Percentiles rank a stretch among this genome's conserved stretches.
Evolutionary conservation across 129 eudicot species (phyloP).

Genomic region (Chrysanthemum seticuspe): DNA sequence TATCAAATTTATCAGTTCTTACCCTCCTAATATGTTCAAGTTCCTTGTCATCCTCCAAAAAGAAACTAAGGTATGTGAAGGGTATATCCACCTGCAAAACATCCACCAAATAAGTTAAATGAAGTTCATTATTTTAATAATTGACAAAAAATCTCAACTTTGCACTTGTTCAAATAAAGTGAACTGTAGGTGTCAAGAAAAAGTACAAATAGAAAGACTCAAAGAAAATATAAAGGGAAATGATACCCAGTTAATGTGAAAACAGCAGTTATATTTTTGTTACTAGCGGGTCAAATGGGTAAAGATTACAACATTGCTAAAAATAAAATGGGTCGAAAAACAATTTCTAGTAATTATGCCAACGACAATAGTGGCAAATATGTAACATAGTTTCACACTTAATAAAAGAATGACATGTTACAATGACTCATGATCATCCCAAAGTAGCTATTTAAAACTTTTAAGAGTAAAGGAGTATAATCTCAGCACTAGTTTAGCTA

Average conservation of each 20-base stretch:
- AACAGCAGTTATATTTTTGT: too few relatives aligned
- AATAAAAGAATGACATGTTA: background rate
- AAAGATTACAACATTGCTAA: too few relatives aligned
- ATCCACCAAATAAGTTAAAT: constrained; percentile 2
- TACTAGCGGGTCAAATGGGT: too few relatives aligned
- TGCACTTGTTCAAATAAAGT: background rate
- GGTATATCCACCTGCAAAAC: constrained; percentile 83
- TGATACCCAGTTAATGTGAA: too few relatives aligned
- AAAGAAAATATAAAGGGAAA: too few relatives aligned
- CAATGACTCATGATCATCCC: too few relatives aligned
- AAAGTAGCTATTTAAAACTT: too few relatives aligned
- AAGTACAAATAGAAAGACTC: too few relatives aligned
- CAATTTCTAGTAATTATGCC: too few relatives aligned
- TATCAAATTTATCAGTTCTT: constrained; percentile 12
- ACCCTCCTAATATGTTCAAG: constrained; percentile 81
- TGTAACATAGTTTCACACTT: background rate
- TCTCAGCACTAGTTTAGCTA: background rate
- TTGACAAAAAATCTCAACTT: background rate
- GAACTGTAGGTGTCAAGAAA: background rate
- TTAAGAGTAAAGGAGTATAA: background rate
- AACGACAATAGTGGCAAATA: too few relatives aligned
- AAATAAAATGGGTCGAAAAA: too few relatives aligned
- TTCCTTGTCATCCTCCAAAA: constrained; percentile 88
- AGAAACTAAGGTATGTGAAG: constrained; percentile 85
- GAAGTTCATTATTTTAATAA: background rate